Conservation (phyloP, 352 stramenopile genomes). For the Phytophthora pisi region DNA sequence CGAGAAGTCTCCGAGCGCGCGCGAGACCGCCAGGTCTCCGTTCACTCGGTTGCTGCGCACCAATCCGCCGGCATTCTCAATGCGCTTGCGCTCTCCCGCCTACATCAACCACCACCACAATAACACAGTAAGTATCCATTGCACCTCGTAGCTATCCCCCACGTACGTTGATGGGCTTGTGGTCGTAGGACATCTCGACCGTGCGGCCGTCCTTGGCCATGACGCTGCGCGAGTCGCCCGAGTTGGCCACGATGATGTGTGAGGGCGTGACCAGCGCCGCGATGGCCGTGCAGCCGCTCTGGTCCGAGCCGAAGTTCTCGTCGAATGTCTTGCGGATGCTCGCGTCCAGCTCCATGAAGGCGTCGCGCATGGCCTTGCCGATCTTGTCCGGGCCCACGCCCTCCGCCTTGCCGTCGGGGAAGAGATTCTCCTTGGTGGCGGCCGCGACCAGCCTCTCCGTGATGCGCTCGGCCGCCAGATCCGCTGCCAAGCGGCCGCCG, state of each 20-base stretch:
- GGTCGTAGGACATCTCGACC: conserved; percentile 88
- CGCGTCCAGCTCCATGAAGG: conserved; percentile 71
- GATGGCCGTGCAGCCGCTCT: conserved; percentile 83
- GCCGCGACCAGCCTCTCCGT: conserved; percentile 38
- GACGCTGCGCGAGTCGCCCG: conserved; percentile 81
- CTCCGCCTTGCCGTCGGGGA: conserved; percentile 35
- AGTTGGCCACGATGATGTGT: conserved; percentile 84
- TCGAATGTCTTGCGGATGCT: conserved; percentile 62
- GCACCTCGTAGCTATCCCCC: conserved; percentile 15
- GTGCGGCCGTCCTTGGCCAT: conserved; percentile 55
- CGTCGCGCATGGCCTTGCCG: conserved; percentile 58
- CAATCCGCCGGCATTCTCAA: conserved; percentile 72
- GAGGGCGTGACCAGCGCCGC: conserved; percentile 64
- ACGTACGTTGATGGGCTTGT: conserved; percentile 90
- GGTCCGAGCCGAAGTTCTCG: conserved; percentile 55
- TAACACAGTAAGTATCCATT: not conserved
- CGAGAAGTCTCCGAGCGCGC: conserved; percentile 78
- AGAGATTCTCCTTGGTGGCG: conserved; percentile 52
- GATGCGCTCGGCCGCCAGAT: conserved; percentile 56
- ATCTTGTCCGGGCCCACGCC: conserved; percentile 56
- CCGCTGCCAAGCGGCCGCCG: conserved; percentile 61
- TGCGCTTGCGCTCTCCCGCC: conserved; percentile 69
- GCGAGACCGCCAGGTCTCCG: conserved; percentile 82
- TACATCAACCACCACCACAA: conserved; percentile 16
- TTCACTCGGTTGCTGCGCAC: conserved; percentile 84